Evolutionary conservation across 179 eudicot genomes (phyloP).

Genomic region (Beta corolliflora): DNA sequence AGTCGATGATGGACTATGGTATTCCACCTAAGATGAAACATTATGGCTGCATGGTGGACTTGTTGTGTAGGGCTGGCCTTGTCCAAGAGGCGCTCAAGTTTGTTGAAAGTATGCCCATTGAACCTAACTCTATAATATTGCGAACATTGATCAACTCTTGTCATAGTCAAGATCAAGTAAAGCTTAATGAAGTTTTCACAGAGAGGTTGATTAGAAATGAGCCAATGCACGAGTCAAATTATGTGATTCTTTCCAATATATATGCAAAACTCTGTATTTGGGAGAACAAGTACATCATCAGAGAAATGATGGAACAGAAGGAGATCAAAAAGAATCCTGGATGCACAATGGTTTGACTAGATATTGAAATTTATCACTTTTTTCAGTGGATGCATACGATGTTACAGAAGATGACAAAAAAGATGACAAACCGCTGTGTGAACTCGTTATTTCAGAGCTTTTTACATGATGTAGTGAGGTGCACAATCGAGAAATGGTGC

Average conservation of each 20-base stretch:
- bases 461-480: constrained; percentile 52
- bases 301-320: constrained; percentile 55
- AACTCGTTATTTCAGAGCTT: constrained; percentile 2
- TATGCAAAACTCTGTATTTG: constrained; percentile 55
- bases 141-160: constrained; percentile 54
- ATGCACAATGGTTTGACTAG: constrained; percentile 54
- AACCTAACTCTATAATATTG: constrained; percentile 56
- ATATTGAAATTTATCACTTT: constrained; percentile 42
- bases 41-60: constrained; percentile 73
- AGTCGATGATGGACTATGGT: constrained; percentile 43
- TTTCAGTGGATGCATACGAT: constrained; percentile 40
- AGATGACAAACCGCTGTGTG: constrained; percentile 22
- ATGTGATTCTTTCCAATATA: constrained; percentile 58
- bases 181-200: constrained; percentile 44
- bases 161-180: constrained; percentile 44
- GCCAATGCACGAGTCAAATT: constrained; percentile 52
- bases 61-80: constrained; percentile 58
- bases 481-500: constrained; percentile 47
- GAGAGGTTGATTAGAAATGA: constrained; percentile 40
- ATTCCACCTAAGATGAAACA: constrained; percentile 59
- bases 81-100: constrained; percentile 53
- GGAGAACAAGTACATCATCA: constrained; percentile 53
- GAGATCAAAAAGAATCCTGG: constrained; percentile 63
- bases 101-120: constrained; percentile 56
- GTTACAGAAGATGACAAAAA: constrained; percentile 38